Evolutionary conservation across 108 stramenopile species (phyloP).

Genomic region (Pseudonitzschia pungens): DNA sequence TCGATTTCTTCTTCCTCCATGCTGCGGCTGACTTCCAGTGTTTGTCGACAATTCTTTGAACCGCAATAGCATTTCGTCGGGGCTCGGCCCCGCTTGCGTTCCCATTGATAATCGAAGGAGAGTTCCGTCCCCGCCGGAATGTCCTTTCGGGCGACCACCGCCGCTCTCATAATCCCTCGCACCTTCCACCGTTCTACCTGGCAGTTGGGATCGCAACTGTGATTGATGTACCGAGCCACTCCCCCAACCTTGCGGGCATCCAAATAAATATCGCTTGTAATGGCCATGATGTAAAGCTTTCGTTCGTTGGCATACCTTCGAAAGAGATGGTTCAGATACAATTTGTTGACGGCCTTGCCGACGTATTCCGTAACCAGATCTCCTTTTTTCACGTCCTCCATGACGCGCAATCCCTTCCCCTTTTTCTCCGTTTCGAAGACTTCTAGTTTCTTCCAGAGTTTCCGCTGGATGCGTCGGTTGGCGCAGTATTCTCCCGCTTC

Average conservation of each 20-base stretch:
- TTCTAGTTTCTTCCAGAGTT: constrained; percentile 59
- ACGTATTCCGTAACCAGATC: constrained; percentile 84
- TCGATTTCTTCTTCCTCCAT: constrained; percentile 65
- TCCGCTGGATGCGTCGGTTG: constrained; percentile 67
- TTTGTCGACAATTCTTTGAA: constrained; percentile 83
- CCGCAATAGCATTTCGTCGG: constrained; percentile 95
- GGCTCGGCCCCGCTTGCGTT: constrained; percentile 85
- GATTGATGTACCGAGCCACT: constrained; percentile 97
- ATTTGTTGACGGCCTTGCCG: constrained; percentile 73
- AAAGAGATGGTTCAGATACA: constrained; percentile 61
- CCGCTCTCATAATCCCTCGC: constrained; percentile 74
- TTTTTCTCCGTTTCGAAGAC: constrained; percentile 78
- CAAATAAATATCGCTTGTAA: constrained; percentile 85
- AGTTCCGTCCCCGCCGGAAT: constrained; percentile 91
- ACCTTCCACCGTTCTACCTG: constrained; percentile 92
- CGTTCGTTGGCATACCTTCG: constrained; percentile 69
- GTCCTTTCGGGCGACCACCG: constrained; percentile 80
- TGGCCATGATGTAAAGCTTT: constrained; percentile 94
- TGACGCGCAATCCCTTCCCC: constrained; percentile 66
- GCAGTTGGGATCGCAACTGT: constrained; percentile 96
- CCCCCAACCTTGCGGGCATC: constrained; percentile 93
- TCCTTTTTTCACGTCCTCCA: constrained; percentile 52
- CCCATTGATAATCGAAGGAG: constrained; percentile 97
- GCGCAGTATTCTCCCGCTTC: constrained; percentile 63
- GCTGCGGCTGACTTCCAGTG: constrained; percentile 79